Percentiles rank a stretch among this genome's conserved stretches.
Conservation (phyloP, 352 stramenopile genomes). For the Globisporangium camurandrum region DNA sequence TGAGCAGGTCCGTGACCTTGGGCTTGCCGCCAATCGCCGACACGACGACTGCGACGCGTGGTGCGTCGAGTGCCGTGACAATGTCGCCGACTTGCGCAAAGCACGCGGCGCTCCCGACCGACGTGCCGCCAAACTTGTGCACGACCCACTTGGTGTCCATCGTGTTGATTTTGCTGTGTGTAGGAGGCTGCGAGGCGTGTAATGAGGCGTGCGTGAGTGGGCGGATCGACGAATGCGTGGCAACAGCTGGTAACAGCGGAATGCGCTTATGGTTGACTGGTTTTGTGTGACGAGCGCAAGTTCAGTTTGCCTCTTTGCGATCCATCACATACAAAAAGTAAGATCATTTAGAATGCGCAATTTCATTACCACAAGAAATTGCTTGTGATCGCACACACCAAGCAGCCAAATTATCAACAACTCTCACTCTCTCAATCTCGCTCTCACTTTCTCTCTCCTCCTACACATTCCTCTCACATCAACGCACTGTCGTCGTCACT, state of each 20-base stretch:
- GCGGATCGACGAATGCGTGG: not conserved
- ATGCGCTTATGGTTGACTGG: not conserved
- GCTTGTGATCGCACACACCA: too few species aligned
- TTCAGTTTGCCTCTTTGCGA: too few species aligned
- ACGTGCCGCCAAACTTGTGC: constrained; percentile 98
- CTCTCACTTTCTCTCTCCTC: constrained; percentile 63
- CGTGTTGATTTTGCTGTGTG: not conserved
- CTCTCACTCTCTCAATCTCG: too few species aligned
- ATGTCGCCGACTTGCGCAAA: constrained; percentile 84
- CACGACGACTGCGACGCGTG: constrained; percentile 84
- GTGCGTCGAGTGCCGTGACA: constrained; percentile 32
- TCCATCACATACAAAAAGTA: not conserved
- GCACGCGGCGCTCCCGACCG: constrained; percentile 88
- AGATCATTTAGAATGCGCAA: not conserved
- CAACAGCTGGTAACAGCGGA: too few species aligned
- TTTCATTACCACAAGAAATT: not conserved
- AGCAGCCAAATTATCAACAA: too few species aligned
- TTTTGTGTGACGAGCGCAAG: not conserved
- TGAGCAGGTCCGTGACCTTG: constrained; percentile 94
- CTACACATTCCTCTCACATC: constrained; percentile 18
- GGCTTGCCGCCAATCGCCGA: constrained; percentile 95
- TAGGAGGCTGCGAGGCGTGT: not conserved
- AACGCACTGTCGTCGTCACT: constrained; percentile 60
- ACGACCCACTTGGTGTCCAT: constrained; percentile 71
- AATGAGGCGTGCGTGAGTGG: not conserved